These are phyloP conservation scores for Zoysia japonica DNA, from an alignment of 176 grass and related monocot species.

Conservation along the genomic window DNA sequence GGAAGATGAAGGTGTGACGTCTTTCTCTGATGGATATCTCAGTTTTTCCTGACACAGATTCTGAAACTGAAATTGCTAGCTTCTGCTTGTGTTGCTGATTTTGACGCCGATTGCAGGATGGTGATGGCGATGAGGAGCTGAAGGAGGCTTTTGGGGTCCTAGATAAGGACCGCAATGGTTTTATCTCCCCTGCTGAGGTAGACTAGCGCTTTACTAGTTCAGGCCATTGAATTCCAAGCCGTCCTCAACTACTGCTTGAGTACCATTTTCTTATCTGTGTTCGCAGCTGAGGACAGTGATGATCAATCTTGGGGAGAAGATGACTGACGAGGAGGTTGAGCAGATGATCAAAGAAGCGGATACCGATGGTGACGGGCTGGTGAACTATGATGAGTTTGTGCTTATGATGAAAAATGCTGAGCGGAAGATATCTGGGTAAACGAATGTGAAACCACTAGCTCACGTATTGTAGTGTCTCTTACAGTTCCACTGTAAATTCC, in stretches of 20 bases:
- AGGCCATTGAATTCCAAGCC: background rate
- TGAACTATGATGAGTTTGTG: slow-evolving; percentile 74
- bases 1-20: slow-evolving; percentile 60
- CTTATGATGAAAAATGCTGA: slow-evolving; percentile 63
- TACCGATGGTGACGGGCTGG: slow-evolving; percentile 62
- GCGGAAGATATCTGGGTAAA: slow-evolving; percentile 49
- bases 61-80: background rate
- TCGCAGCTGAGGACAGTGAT: slow-evolving; percentile 64
- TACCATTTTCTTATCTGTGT: background rate
- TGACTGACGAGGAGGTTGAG: slow-evolving; percentile 61
- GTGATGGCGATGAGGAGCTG: slow-evolving; percentile 64
- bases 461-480: background rate
- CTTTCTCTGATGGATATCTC: background rate
- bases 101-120: slow-evolving; percentile 40
- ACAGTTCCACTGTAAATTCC: slow-evolving; percentile 28
- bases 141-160: slow-evolving; percentile 83
- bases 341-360: slow-evolving; percentile 82
- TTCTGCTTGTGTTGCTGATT: background rate
- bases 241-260: background rate
- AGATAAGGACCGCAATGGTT: slow-evolving; percentile 77
- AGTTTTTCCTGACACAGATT: background rate
- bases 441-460: slow-evolving; percentile 5
- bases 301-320: slow-evolving; percentile 73
- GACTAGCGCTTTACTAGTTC: background rate
- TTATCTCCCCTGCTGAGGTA: slow-evolving; percentile 78